These are phyloP conservation scores for Malbranchea cinnamomea DNA, from an alignment of 2,329 filamentous ascomycete species.

Conservation along the genomic window DNA sequence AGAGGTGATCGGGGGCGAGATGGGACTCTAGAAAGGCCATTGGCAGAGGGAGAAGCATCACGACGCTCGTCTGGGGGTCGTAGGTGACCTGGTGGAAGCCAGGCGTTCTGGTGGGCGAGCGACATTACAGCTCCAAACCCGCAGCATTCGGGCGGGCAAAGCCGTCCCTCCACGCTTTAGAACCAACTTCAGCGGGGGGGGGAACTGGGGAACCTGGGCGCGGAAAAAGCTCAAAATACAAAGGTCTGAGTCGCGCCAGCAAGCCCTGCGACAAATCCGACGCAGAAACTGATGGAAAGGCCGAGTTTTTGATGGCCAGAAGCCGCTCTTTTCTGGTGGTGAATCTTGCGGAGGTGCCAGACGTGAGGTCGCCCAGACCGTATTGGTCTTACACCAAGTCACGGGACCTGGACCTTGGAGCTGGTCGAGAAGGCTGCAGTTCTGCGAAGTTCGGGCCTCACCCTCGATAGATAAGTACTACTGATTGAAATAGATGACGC, in stretches of 20 bases:
- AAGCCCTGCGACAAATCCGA: conserved; percentile 16
- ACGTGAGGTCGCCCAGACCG: conserved; percentile 21
- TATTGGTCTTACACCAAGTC: conserved; percentile 7
- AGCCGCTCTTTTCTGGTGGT: conserved; percentile 20
- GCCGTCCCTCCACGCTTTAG: conserved; percentile 30
- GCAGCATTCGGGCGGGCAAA: conserved; percentile 30
- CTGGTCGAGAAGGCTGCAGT: no score
- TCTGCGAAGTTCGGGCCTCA: no score
- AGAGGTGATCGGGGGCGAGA: conserved; percentile 31
- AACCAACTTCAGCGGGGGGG: conserved; percentile 19
- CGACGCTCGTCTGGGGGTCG: conserved; percentile 47
- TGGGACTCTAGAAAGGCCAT: conserved; percentile 28
- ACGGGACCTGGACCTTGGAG: conserved; percentile 15
- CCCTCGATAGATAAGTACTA: no score
- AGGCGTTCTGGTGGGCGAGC: conserved; percentile 52
- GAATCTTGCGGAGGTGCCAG: conserved; percentile 27
- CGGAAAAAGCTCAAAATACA: conserved; percentile 20
- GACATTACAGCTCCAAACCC: conserved; percentile 42
- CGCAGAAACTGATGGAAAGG: conserved; percentile 20
- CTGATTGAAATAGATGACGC: no score
- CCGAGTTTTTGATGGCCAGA: conserved; percentile 22
- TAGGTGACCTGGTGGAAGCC: conserved; percentile 46
- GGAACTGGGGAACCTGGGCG: conserved; percentile 13
- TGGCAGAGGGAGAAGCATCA: conserved; percentile 23
- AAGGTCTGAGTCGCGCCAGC: conserved; percentile 12